phyloP scores from a whole-genome alignment of 441 rosid genomes.

The Populus hybrid region DNA sequence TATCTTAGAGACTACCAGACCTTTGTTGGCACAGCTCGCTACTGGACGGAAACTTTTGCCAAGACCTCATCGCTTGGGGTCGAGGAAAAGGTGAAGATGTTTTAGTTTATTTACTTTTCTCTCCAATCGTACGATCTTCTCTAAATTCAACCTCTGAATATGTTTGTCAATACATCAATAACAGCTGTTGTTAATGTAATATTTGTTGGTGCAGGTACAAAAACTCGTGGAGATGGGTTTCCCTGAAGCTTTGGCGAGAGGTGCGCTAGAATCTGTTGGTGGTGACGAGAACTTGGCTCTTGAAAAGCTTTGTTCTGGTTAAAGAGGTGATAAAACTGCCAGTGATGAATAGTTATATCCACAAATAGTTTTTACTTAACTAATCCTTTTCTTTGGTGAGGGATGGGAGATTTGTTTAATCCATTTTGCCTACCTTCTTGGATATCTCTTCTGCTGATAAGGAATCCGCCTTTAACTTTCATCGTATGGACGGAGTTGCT shows the following conservation, averaged over 20 bases:
- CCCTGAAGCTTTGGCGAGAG: conserved; percentile 69
- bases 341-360: neutral
- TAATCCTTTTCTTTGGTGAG: neutral
- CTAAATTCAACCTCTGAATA: neutral
- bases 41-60: conserved; percentile 96
- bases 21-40: conserved; percentile 83
- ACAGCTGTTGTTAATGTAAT: neutral
- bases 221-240: conserved; percentile 96
- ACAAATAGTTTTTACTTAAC: conserved; percentile 5
- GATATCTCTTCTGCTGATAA: neutral
- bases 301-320: conserved; percentile 81
- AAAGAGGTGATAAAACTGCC: conserved; percentile 8
- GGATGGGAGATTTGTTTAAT: neutral
- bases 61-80: conserved; percentile 67
- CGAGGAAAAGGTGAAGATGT: conserved; percentile 72
- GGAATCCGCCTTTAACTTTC: conserved; percentile 6
- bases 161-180: neutral
- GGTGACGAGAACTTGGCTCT: conserved; percentile 96
- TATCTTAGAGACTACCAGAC: conserved; percentile 83
- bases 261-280: conserved; percentile 66
- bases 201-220: conserved; percentile 50
- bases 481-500: neutral
- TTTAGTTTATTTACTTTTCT: neutral
- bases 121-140: neutral
- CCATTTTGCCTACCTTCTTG: neutral